Conservation (phyloP, 2,329 filamentous ascomycete genomes). For the Diaporthe sp. region DNA sequence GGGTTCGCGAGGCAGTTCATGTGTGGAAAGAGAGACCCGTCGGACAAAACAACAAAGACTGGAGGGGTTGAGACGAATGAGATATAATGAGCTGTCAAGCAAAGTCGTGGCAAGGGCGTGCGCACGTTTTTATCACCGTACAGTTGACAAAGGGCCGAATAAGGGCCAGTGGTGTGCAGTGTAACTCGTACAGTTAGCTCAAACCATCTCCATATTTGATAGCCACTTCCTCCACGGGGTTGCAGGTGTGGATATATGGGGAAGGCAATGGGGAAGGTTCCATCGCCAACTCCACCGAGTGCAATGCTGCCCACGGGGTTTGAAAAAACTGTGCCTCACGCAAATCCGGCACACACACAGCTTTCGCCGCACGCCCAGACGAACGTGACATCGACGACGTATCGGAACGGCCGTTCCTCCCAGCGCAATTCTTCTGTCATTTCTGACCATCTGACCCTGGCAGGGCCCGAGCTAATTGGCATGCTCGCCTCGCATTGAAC, state of each 20-base stretch:
- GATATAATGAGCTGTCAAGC: neutral
- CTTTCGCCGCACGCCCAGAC: neutral
- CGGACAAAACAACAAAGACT: neutral
- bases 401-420: neutral
- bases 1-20: neutral
- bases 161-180: neutral
- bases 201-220: conserved; percentile 22
- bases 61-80: neutral
- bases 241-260: conserved; percentile 29
- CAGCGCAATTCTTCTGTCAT: conserved; percentile 8
- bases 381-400: conserved; percentile 18
- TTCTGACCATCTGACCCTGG: conserved; percentile 20
- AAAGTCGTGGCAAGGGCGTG: neutral
- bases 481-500: neutral
- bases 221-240: conserved; percentile 22
- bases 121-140: neutral
- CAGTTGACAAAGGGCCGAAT: conserved; percentile 6
- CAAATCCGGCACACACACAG: neutral
- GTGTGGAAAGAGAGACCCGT: neutral
- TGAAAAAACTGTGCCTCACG: neutral
- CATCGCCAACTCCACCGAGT: conserved; percentile 3
- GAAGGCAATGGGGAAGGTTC: conserved; percentile 8
- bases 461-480: neutral
- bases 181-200: neutral
- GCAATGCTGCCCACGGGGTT: conserved; percentile 20